A percentile compares a stretch with the other conserved stretches of the same genome.
These are phyloP conservation scores for Naganishia friedmannii DNA, from an alignment of 768 basidiomycete species.

Conservation along the genomic window DNA sequence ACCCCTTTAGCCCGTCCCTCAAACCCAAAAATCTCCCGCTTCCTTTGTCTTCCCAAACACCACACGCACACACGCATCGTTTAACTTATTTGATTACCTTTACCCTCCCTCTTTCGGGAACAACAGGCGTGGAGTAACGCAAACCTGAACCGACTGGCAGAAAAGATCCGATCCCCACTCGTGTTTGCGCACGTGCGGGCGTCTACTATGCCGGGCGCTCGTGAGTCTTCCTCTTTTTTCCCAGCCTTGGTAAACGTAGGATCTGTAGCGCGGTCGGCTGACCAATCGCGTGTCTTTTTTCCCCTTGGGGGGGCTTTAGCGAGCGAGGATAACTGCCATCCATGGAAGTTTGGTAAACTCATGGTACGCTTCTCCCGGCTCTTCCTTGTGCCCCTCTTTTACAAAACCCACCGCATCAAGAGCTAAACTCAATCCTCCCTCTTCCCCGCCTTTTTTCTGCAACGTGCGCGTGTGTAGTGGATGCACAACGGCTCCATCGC, in stretches of 20 bases:
- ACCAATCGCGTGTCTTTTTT: too few relatives aligned
- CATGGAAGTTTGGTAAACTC: constrained; percentile 83
- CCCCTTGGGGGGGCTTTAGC: constrained; percentile 29
- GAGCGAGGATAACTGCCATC: constrained; percentile 61
- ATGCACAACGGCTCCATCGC: constrained; percentile 98
- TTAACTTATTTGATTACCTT: too few relatives aligned
- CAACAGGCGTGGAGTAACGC: constrained; percentile 90
- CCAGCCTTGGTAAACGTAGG: not conserved
- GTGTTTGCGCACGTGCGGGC: constrained; percentile 95
- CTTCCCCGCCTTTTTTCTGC: not conserved
- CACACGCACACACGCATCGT: too few relatives aligned
- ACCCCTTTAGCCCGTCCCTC: too few relatives aligned
- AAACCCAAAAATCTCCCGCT: too few relatives aligned
- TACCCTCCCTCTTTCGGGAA: not conserved
- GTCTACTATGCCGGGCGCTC: constrained; percentile 61
- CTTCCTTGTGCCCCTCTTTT: too few relatives aligned
- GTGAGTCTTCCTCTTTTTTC: constrained; percentile 36
- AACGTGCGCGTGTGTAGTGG: constrained; percentile 59
- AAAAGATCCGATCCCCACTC: constrained; percentile 92
- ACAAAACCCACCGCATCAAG: too few relatives aligned
- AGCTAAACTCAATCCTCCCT: not conserved
- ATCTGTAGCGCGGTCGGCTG: too few relatives aligned
- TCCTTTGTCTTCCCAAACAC: too few relatives aligned
- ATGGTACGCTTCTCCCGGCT: constrained; percentile 63
- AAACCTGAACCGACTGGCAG: constrained; percentile 86